Evolutionary conservation across 2,329 filamentous ascomycete species (phyloP), one percentile per base, ranked within the genome.

Genomic region (Mollisiaceae sp.): DNA sequence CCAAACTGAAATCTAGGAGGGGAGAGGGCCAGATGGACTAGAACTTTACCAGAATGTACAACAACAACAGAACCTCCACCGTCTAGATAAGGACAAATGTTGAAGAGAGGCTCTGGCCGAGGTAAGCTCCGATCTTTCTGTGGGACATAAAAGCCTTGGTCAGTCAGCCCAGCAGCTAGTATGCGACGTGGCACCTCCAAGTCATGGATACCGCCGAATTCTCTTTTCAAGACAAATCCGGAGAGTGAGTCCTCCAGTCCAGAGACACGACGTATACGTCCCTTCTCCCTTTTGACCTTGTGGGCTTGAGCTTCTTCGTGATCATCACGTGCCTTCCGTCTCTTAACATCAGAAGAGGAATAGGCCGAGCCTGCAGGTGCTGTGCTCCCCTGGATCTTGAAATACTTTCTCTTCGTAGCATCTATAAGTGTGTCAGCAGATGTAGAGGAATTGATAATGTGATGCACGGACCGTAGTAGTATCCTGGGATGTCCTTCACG

Each of bases 401-500:
- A 92, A 73, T 91, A 92, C 69, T 86, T 89, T 43, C 83, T 83
- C 75, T 86, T 90, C 52, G 82, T 82, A 15, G 76, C 60, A 66
- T 88, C 86, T 87, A 61, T 8, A 39, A 43, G 14, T n/a, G n/a
- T 22, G 41, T 68, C 35, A 69, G 62, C 9, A 59, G 8, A 24
- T 9, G 22, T 3, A 22, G 15, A 36, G 20, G 4, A 45, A 57
- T 15, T 35, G 18, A n/a, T 35, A 22, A 24, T 38, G 9, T 12
- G 27, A 24, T 20, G 27, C 15, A 50, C 56, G 50, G 61, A 86
- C 85, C 84, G 72, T 79, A 87, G 70, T 85, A 87, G 67, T 82
- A 85, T 1, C 85, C 85, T 0, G 84, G 84, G 54, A 87, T 82
- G 15, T 78, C 71, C 38, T 35, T 24, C 24, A 63, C 39, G 52